Evolutionary conservation across 2,329 filamentous ascomycete species (phyloP).

Genomic region (Parafenestella ontariensis): DNA sequence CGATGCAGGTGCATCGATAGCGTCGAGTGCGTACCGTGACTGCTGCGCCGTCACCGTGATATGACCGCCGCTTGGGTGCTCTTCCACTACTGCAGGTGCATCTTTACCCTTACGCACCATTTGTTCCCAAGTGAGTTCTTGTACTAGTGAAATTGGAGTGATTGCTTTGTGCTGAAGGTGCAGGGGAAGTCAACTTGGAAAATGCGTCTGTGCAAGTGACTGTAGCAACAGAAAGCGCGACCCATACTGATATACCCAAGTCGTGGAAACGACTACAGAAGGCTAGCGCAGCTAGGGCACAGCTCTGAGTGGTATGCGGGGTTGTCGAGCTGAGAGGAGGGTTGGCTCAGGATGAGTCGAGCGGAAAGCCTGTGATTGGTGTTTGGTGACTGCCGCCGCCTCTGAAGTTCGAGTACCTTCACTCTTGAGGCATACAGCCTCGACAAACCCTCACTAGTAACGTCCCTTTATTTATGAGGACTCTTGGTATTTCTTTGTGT

Average conservation of each 20-base stretch:
- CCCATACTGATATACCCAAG: neutral
- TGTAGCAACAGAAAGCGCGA: neutral
- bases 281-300: neutral
- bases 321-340: neutral
- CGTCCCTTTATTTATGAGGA: no score
- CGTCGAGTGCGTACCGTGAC: constrained; percentile 48
- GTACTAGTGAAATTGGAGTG: neutral
- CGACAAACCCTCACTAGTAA: no score
- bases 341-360: constrained; percentile 25
- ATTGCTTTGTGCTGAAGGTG: neutral
- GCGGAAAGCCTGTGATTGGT: constrained; percentile 11
- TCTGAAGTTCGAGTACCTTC: no score
- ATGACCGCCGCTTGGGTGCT: constrained; percentile 33
- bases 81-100: constrained; percentile 15
- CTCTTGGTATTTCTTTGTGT: no score
- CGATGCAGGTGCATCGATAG: constrained; percentile 47
- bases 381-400: no score
- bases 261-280: neutral
- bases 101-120: constrained; percentile 45
- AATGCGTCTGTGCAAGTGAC: no score
- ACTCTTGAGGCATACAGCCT: no score
- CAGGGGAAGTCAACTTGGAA: neutral
- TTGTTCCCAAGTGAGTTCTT: neutral
- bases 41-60: constrained; percentile 49
- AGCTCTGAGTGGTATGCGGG: no score